Conservation (phyloP, 2,329 filamentous ascomycete species). For the Beauveria brongniartii region DNA sequence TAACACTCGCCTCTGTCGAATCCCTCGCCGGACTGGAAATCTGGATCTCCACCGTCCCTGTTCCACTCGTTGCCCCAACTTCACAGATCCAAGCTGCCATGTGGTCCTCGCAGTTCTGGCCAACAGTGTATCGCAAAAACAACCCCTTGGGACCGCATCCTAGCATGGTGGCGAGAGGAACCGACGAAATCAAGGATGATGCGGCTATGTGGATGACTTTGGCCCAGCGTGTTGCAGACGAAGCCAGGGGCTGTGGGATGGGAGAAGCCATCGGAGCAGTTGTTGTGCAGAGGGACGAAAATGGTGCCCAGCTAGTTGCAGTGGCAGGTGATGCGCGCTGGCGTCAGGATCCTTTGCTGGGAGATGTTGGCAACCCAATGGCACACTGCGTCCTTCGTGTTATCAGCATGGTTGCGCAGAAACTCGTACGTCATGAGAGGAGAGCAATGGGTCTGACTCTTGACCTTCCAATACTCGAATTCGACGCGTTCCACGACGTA, state of each 20-base stretch:
- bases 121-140: constrained; percentile 76
- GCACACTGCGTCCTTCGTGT: constrained; percentile 70
- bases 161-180: constrained; percentile 60
- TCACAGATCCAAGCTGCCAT: constrained; percentile 65
- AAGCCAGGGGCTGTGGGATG: constrained; percentile 47
- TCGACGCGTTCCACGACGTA: constrained; percentile 58
- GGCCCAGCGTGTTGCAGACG: constrained; percentile 54
- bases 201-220: constrained; percentile 60
- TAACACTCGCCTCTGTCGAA: constrained; percentile 39
- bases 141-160: constrained; percentile 82
- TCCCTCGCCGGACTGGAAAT: constrained; percentile 40
- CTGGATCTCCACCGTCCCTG: constrained; percentile 55
- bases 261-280: constrained; percentile 69
- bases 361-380: constrained; percentile 60
- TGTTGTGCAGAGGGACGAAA: constrained; percentile 56
- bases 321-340: constrained; percentile 71
- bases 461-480: constrained; percentile 36
- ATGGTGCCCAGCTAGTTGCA: constrained; percentile 52
- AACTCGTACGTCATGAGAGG: constrained; percentile 50
- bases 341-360: constrained; percentile 42
- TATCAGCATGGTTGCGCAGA: constrained; percentile 73
- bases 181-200: constrained; percentile 58
- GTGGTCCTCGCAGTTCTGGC: constrained; percentile 76
- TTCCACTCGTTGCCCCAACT: constrained; percentile 66
- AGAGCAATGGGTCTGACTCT: constrained; percentile 27